These are phyloP conservation scores for Phytophthora idaei DNA, from an alignment of 352 stramenopile species.

Conservation along the genomic window DNA sequence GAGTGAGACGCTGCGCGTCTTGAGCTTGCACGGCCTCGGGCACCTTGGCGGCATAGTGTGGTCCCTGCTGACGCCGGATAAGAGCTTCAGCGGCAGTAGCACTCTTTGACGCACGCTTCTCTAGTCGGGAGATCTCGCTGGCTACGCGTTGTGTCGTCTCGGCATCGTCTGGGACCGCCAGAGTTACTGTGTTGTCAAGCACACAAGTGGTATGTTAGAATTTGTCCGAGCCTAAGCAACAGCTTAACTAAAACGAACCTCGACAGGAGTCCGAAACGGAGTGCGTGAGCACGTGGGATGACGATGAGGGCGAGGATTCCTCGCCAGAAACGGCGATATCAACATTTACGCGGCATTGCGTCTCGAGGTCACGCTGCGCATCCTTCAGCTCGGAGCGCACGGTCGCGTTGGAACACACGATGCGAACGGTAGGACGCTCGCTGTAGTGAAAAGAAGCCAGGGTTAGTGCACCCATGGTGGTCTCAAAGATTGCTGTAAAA, in stretches of 20 bases:
- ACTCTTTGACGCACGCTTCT: conserved; percentile 71
- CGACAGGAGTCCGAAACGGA: conserved; percentile 60
- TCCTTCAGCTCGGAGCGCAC: conserved; percentile 42
- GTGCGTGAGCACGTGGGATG: conserved; percentile 48
- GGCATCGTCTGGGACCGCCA: conserved; percentile 64
- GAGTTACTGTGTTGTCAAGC: conserved; percentile 45
- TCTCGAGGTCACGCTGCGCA: conserved; percentile 49
- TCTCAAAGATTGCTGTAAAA: background rate
- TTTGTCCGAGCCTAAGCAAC: background rate
- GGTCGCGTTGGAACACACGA: conserved; percentile 41
- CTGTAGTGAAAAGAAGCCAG: conserved; percentile 5
- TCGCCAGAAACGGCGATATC: conserved; percentile 22
- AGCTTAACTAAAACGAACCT: conserved; percentile 35
- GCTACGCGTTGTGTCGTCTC: conserved; percentile 72
- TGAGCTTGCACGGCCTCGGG: conserved; percentile 68
- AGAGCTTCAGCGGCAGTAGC: conserved; percentile 53
- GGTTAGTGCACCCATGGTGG: conserved; percentile 3
- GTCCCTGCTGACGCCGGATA: conserved; percentile 40
- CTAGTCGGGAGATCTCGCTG: conserved; percentile 63
- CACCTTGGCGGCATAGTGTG: conserved; percentile 69
- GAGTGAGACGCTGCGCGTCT: conserved; percentile 56
- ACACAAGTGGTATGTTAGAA: background rate
- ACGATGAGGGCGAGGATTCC: conserved; percentile 7
- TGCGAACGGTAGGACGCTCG: conserved; percentile 30
- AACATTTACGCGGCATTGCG: conserved; percentile 46